These are phyloP conservation scores for Yamadazyma atlantica DNA, from an alignment of 1,139 yeast species.

Conservation along the genomic window DNA sequence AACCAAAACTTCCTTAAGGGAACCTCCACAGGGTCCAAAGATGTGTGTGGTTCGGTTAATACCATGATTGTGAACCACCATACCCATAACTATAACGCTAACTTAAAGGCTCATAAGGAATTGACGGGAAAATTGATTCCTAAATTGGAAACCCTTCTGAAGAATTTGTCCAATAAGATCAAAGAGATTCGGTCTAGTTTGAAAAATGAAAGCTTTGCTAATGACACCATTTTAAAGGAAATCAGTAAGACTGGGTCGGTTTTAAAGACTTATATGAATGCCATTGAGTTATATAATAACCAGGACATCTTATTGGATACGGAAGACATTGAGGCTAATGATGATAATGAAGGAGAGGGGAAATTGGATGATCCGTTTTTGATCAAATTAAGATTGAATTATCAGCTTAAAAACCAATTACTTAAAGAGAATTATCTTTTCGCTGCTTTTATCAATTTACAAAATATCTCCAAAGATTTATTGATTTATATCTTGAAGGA, in stretches of 20 bases:
- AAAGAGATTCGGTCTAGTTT: constrained; percentile 44
- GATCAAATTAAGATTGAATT: constrained; percentile 40
- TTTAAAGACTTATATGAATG: constrained; percentile 29
- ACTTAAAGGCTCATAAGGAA: constrained; percentile 33
- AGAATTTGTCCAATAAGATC: constrained; percentile 39
- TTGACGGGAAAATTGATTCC: constrained; percentile 36
- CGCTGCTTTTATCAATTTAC: constrained; percentile 46
- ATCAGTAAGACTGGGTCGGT: constrained; percentile 41
- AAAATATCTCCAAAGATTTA: constrained; percentile 44
- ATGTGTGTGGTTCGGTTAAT: constrained; percentile 32
- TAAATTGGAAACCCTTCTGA: constrained; percentile 36
- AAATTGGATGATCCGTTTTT: constrained; percentile 45
- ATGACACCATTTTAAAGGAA: constrained; percentile 35
- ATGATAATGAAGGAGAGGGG: constrained; percentile 27
- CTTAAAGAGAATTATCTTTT: constrained; percentile 44
- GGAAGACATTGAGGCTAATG: constrained; percentile 19
- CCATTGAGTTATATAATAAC: constrained; percentile 36
- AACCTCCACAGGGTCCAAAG: constrained; percentile 30
- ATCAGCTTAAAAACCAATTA: constrained; percentile 43
- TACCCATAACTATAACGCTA: constrained; percentile 26
- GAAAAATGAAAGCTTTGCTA: constrained; percentile 46
- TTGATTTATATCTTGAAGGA: constrained; percentile 42
- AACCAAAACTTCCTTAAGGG: constrained; percentile 11
- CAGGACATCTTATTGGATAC: constrained; percentile 21
- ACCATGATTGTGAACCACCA: constrained; percentile 40